phyloP scores from a whole-genome alignment of 139 green algal genomes.

The Tetradesmus obliquus region DNA sequence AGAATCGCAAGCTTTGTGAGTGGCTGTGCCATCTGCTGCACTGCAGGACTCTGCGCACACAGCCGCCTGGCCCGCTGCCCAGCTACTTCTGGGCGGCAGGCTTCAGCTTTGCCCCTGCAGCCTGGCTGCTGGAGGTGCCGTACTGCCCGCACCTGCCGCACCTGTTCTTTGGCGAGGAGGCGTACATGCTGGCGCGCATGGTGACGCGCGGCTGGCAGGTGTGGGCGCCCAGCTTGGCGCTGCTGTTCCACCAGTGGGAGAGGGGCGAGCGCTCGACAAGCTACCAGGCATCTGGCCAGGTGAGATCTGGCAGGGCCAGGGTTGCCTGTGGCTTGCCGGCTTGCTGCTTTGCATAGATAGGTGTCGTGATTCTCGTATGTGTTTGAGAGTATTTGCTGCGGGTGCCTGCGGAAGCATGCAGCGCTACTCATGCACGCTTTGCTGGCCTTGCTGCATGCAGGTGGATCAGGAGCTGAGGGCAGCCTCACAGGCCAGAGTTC shows the following conservation, averaged over 20 bases:
- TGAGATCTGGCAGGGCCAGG: neutral
- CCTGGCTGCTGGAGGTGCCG: slow-evolving; percentile 65
- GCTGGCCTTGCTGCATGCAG: neutral
- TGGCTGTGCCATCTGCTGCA: neutral
- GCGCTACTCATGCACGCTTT: neutral
- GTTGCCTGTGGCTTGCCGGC: neutral
- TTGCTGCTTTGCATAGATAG: neutral
- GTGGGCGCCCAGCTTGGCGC: slow-evolving; percentile 56
- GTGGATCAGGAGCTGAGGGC: neutral
- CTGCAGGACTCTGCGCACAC: neutral
- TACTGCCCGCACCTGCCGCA: slow-evolving; percentile 71
- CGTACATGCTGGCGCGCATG: slow-evolving; percentile 69
- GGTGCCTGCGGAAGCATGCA: neutral
- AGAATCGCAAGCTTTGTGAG: neutral
- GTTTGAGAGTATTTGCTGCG: too few species aligned
- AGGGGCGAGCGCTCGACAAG: slow-evolving; percentile 50
- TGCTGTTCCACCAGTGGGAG: slow-evolving; percentile 79
- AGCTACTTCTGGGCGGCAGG: slow-evolving; percentile 80
- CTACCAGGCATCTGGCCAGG: slow-evolving; percentile 45
- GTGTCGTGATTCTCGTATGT: neutral
- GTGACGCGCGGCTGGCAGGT: slow-evolving; percentile 76
- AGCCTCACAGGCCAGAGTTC: slow-evolving; percentile 15
- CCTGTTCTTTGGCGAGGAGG: slow-evolving; percentile 87
- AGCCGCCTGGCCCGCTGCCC: slow-evolving; percentile 16
- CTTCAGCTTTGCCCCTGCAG: slow-evolving; percentile 67